Evolutionary conservation across 441 rosid genomes (phyloP).

Genomic region (Biscutella auriculata): DNA sequence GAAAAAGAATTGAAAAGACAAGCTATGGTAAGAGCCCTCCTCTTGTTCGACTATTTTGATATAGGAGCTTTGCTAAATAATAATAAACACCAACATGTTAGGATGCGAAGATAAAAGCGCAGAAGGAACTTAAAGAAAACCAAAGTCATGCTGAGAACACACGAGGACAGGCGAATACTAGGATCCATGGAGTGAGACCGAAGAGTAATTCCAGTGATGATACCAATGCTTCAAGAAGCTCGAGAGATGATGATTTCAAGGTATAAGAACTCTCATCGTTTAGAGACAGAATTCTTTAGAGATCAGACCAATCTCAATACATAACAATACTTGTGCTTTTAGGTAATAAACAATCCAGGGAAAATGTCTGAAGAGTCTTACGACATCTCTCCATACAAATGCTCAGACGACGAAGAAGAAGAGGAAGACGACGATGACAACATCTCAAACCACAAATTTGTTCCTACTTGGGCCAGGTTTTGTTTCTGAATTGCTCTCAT

Average conservation of each 20-base stretch:
- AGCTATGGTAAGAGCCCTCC: slow-evolving; percentile 31
- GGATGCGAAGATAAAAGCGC: slow-evolving; percentile 35
- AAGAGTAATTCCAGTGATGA: slow-evolving; percentile 24
- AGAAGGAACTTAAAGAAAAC: slow-evolving; percentile 27
- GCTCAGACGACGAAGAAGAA: slow-evolving; percentile 77
- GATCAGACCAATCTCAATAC: background rate
- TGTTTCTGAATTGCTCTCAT: background rate
- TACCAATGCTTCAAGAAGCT: slow-evolving; percentile 14
- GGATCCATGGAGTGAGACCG: slow-evolving; percentile 20
- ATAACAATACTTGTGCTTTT: background rate
- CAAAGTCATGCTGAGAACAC: slow-evolving; percentile 23
- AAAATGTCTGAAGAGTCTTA: slow-evolving; percentile 51
- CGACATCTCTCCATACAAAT: slow-evolving; percentile 85
- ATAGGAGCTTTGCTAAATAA: background rate
- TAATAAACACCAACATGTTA: background rate
- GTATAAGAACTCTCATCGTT: slow-evolving; percentile 26
- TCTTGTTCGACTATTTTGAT: background rate
- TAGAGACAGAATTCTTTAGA: background rate
- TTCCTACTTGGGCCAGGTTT: slow-evolving; percentile 89
- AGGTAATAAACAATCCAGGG: slow-evolving; percentile 31
- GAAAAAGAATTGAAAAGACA: slow-evolving; percentile 34
- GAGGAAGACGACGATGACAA: slow-evolving; percentile 44
- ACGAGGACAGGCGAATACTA: slow-evolving; percentile 14
- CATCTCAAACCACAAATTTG: slow-evolving; percentile 37
- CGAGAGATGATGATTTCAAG: slow-evolving; percentile 37